A percentile compares a stretch with the other conserved stretches of the same genome.
phyloP scores from a whole-genome alignment of 2,329 filamentous ascomycete genomes.

The Aquanectria penicillioides region DNA sequence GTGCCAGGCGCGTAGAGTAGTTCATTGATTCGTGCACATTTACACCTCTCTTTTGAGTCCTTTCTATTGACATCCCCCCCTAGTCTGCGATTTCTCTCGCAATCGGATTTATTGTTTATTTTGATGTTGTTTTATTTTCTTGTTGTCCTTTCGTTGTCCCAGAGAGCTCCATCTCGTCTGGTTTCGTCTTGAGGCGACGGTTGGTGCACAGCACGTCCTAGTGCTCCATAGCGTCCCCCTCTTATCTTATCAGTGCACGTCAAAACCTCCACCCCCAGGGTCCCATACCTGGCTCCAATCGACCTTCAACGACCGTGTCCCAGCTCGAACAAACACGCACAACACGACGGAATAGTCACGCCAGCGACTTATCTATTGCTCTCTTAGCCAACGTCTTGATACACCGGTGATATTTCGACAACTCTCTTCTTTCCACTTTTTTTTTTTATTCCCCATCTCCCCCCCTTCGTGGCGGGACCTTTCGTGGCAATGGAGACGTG shows the following conservation, averaged over 20 bases:
- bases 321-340: constrained; percentile 6
- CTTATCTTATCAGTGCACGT: constrained; percentile 25
- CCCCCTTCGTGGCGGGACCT: neutral
- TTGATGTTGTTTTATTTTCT: constrained; percentile 16
- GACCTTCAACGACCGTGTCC: constrained; percentile 24
- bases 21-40: neutral
- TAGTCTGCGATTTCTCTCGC: no score
- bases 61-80: no score
- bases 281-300: constrained; percentile 8
- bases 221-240: neutral
- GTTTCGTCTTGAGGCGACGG: neutral
- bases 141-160: constrained; percentile 15
- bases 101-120: neutral
- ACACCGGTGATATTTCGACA: neutral
- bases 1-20: neutral
- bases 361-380: neutral
- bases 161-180: neutral
- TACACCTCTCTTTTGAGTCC: neutral
- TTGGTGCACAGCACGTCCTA: neutral
- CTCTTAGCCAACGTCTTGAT: neutral
- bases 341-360: neutral
- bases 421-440: neutral
- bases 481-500: constrained; percentile 39
- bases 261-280: constrained; percentile 19
- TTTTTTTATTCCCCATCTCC: neutral